Conservation (phyloP, 2,329 filamentous ascomycete species). For the Botryotinia narcissicola region DNA sequence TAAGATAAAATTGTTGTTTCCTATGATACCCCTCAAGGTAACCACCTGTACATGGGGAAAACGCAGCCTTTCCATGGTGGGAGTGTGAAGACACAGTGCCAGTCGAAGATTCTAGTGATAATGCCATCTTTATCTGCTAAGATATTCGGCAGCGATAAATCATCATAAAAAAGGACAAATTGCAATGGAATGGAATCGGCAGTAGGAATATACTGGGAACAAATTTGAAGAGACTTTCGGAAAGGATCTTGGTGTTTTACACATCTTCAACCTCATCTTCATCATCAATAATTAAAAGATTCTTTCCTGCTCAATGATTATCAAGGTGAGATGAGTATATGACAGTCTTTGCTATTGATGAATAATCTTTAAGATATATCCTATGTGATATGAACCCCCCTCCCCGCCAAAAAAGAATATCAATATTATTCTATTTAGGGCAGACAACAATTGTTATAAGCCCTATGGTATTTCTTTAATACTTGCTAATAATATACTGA, state of each 20-base stretch:
- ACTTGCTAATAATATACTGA: not conserved
- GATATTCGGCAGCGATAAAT: slow-evolving; percentile 43
- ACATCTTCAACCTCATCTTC: slow-evolving; percentile 39
- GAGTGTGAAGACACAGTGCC: slow-evolving; percentile 45
- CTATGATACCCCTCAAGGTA: too few species aligned
- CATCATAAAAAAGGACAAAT: slow-evolving; percentile 42
- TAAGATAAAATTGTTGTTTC: too few species aligned
- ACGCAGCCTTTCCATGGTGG: slow-evolving; percentile 41
- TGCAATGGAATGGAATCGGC: slow-evolving; percentile 31
- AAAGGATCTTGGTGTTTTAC: slow-evolving; percentile 31
- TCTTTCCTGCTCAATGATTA: slow-evolving; percentile 3
- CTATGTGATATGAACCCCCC: slow-evolving; percentile 13
- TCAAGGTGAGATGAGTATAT: not conserved
- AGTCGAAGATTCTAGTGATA: slow-evolving; percentile 44
- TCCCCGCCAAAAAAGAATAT: not conserved
- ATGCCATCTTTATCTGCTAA: slow-evolving; percentile 41
- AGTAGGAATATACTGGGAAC: slow-evolving; percentile 38
- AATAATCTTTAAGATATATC: slow-evolving; percentile 16
- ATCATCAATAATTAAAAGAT: not conserved
- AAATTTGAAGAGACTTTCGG: slow-evolving; percentile 35
- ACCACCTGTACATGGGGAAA: slow-evolving; percentile 29
- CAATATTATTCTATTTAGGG: not conserved
- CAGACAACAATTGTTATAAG: not conserved
- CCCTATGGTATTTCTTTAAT: not conserved
- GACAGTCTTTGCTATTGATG: slow-evolving; percentile 18